Percentiles rank a stretch among this genome's conserved stretches.
These are phyloP conservation scores for Periconia sp. DNA, from an alignment of 2,329 filamentous ascomycete species.

Conservation along the genomic window DNA sequence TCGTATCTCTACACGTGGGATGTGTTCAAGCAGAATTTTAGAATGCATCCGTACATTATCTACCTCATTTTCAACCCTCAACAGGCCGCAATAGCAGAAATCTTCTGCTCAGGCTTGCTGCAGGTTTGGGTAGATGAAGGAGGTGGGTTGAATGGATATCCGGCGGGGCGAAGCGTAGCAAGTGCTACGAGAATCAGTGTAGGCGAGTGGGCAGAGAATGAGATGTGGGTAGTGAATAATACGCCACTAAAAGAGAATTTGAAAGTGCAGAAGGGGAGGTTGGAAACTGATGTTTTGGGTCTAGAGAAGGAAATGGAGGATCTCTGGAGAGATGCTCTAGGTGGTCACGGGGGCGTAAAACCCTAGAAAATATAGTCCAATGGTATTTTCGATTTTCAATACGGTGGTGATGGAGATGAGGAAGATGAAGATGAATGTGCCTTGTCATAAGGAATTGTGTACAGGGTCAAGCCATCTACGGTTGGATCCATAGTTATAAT, in stretches of 20 bases:
- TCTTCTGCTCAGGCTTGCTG: constrained; percentile 34
- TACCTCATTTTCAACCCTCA: constrained; percentile 31
- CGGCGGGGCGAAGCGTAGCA: constrained; percentile 30
- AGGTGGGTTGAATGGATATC: constrained; percentile 37
- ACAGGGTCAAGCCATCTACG: no score
- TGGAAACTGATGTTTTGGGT: constrained; percentile 6
- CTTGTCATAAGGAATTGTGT: no score
- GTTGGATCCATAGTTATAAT: no score
- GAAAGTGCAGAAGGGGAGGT: constrained; percentile 16
- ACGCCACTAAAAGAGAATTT: constrained; percentile 20
- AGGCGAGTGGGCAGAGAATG: constrained; percentile 22
- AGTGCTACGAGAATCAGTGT: constrained; percentile 19
- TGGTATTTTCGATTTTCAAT: no score
- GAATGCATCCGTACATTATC: constrained; percentile 34
- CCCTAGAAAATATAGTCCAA: no score
- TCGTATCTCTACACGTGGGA: constrained; percentile 13
- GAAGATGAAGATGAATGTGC: no score
- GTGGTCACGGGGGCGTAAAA: no score
- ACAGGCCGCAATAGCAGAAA: constrained; percentile 35
- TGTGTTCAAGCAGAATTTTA: constrained; percentile 21
- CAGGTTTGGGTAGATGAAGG: constrained; percentile 34
- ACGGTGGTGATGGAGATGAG: no score
- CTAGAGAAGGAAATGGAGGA: constrained; percentile 9
- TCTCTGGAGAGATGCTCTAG: constrained; percentile 27
- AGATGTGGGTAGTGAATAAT: constrained; percentile 12